These are phyloP conservation scores for Chalciporus chontae DNA, from an alignment of 768 basidiomycete genomes.

Conservation along the genomic window DNA sequence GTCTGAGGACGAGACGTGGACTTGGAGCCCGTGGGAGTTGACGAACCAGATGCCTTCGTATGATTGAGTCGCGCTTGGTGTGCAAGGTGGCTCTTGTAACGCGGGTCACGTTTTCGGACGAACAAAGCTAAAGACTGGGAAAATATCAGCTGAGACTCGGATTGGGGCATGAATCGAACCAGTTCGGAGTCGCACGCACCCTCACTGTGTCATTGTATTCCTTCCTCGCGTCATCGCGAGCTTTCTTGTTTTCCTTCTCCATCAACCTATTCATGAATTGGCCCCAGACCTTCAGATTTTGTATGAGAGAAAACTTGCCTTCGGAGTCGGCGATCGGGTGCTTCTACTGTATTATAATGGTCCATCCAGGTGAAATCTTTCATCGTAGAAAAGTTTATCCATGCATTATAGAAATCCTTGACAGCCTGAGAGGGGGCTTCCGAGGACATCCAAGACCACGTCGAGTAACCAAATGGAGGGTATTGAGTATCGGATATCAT, in stretches of 20 bases:
- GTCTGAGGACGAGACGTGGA: conserved; percentile 23
- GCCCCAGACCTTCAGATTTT: neutral
- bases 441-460: conserved; percentile 64
- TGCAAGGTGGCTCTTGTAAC: conserved; percentile 67
- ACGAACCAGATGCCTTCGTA: conserved; percentile 26
- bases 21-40: conserved; percentile 24
- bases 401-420: conserved; percentile 77
- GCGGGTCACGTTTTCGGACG: conserved; percentile 83
- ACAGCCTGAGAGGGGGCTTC: conserved; percentile 49
- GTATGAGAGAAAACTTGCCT: conserved; percentile 43
- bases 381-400: conserved; percentile 80
- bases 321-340: conserved; percentile 80
- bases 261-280: conserved; percentile 53
- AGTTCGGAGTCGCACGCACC: conserved; percentile 43
- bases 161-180: neutral
- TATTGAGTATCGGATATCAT: conserved; percentile 46
- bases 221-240: conserved; percentile 77
- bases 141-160: neutral
- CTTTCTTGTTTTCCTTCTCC: conserved; percentile 96
- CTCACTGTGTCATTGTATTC: conserved; percentile 93
- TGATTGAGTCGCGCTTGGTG: conserved; percentile 41
- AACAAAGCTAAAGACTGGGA: conserved; percentile 68
- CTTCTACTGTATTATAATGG: conserved; percentile 78
- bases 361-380: conserved; percentile 91
- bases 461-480: conserved; percentile 80